Evolutionary conservation across 2,329 filamentous ascomycete species (phyloP).

Genomic region (Elsinoe perseae): DNA sequence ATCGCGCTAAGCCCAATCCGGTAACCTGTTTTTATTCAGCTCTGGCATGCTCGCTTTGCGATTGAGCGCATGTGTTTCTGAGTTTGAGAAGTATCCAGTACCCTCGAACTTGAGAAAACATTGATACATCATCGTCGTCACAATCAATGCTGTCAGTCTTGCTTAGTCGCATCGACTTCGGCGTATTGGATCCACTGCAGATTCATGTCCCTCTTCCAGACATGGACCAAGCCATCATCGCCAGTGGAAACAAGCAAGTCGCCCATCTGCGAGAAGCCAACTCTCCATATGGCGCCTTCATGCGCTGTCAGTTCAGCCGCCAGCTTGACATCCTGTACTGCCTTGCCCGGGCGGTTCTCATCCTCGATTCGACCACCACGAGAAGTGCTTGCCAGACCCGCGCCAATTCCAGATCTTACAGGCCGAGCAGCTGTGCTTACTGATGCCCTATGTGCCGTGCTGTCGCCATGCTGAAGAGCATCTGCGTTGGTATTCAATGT

Average conservation of each 20-base stretch:
- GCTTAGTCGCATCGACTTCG: constrained; percentile 35
- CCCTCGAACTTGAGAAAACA: no score
- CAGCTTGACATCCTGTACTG: constrained; percentile 56
- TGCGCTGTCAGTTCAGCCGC: constrained; percentile 61
- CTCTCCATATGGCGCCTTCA: constrained; percentile 65
- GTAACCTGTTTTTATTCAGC: neutral
- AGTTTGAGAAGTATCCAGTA: no score
- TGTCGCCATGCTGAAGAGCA: constrained; percentile 32
- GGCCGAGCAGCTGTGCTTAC: constrained; percentile 28
- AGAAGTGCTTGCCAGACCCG: constrained; percentile 42
- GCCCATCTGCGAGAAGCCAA: constrained; percentile 55
- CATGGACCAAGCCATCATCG: constrained; percentile 57
- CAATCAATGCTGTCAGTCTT: constrained; percentile 15
- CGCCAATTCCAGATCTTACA: constrained; percentile 46
- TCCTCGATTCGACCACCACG: constrained; percentile 47
- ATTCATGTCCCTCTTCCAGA: constrained; percentile 44
- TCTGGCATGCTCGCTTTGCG: neutral
- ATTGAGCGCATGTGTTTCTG: no score
- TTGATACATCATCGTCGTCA: no score
- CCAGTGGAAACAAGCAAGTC: constrained; percentile 68
- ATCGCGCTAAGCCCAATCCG: constrained; percentile 10
- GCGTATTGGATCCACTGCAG: constrained; percentile 43
- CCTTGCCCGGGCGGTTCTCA: constrained; percentile 53
- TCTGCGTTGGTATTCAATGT: constrained; percentile 33
- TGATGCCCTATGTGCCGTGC: constrained; percentile 25